Conservation (phyloP, 1,139 yeast genomes). For the Nadsonia starkeyi-henricii region DNA sequence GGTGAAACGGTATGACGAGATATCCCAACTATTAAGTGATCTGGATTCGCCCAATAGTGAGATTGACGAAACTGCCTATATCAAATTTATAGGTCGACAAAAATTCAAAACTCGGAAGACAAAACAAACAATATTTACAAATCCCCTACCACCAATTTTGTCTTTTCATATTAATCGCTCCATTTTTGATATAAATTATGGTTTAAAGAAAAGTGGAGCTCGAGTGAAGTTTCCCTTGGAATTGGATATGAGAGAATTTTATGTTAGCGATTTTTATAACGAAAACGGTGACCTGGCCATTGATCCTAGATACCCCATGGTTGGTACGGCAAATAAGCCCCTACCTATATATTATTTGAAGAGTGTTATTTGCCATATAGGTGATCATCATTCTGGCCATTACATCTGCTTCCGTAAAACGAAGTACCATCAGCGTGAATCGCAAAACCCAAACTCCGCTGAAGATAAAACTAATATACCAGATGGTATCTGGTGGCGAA, state of each 20-base stretch:
- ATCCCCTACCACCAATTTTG: constrained; percentile 67
- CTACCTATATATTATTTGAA: constrained; percentile 41
- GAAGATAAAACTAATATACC: neutral
- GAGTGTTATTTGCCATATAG: constrained; percentile 82
- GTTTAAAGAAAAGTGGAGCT: constrained; percentile 70
- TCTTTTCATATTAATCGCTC: constrained; percentile 83
- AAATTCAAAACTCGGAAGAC: constrained; percentile 32
- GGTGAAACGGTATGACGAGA: neutral
- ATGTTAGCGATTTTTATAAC: constrained; percentile 38
- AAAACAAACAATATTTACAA: constrained; percentile 62
- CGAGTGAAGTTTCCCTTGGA: constrained; percentile 61
- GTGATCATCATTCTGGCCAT: constrained; percentile 92
- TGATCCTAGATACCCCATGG: constrained; percentile 68
- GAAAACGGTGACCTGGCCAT: constrained; percentile 43
- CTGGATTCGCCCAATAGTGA: neutral
- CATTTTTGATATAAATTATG: constrained; percentile 79
- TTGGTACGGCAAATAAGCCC: constrained; percentile 7
- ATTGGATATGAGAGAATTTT: constrained; percentile 52
- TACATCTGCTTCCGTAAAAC: constrained; percentile 63
- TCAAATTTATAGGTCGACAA: neutral
- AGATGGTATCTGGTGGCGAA: neutral
- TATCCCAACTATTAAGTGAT: neutral
- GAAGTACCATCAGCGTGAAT: neutral
- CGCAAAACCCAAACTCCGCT: neutral
- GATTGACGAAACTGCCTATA: neutral